These are phyloP conservation scores for Marasmius fiardii DNA, from an alignment of 1,284 basidiomycete genomes.

Conservation along the genomic window DNA sequence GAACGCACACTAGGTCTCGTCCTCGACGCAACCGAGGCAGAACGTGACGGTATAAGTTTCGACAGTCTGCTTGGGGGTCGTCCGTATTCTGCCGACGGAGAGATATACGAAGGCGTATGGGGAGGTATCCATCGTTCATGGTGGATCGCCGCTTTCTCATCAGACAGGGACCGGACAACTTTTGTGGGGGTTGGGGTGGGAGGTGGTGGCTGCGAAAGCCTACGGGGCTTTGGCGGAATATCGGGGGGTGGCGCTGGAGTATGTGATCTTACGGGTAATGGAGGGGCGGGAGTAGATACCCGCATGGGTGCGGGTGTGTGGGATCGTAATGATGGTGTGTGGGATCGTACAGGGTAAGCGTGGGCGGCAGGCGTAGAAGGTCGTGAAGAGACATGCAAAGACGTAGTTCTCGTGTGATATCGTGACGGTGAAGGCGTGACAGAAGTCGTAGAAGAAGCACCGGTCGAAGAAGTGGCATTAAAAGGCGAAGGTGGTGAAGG, in stretches of 20 bases:
- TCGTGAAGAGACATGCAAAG: conserved; percentile 42
- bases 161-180: conserved; percentile 46
- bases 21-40: conserved; percentile 10
- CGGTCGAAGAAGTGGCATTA: conserved; percentile 22
- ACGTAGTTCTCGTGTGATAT: conserved; percentile 50
- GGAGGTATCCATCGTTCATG: conserved; percentile 52
- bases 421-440: conserved; percentile 42
- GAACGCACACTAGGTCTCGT: conserved; percentile 5
- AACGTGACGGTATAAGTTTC: conserved; percentile 4
- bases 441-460: conserved; percentile 20
- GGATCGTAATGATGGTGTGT: conserved; percentile 22
- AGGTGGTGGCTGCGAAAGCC: conserved; percentile 27
- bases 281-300: conserved; percentile 17
- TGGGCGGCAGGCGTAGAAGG: conserved; percentile 44
- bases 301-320: conserved; percentile 21
- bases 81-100: conserved; percentile 20
- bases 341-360: conserved; percentile 27
- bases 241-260: conserved; percentile 27
- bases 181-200: conserved; percentile 46
- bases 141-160: conserved; percentile 48
- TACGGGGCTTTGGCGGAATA: conserved; percentile 25
- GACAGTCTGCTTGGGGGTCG: not conserved
- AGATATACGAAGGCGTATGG: no score
- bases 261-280: conserved; percentile 19
- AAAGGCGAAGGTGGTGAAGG: conserved; percentile 25